A percentile compares a stretch with the other conserved stretches of the same genome.
Conservation (phyloP, 225 moss, liverwort and hornwort species). For the Anthoceros angustus region DNA sequence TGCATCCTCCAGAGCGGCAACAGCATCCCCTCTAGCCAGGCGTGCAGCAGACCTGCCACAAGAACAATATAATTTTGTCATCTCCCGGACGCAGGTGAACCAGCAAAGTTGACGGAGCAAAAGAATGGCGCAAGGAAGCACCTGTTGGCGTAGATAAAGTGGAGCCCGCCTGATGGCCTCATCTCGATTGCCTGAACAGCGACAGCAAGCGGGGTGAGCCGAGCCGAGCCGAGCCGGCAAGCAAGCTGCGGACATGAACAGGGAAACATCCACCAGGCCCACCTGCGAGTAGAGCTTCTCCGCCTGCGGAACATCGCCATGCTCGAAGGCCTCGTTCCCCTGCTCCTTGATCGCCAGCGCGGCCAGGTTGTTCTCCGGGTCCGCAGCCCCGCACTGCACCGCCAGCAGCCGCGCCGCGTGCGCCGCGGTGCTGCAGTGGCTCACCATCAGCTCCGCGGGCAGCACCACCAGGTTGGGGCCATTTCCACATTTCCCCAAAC, state of each 20-base stretch:
- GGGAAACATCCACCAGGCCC: not conserved
- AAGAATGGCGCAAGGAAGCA: not conserved
- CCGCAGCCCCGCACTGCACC: slow-evolving; percentile 40
- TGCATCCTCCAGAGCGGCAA: slow-evolving; percentile 40
- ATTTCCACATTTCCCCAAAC: slow-evolving; percentile 51
- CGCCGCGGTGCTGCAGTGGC: slow-evolving; percentile 58
- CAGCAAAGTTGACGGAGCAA: not conserved
- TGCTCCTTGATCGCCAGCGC: slow-evolving; percentile 50
- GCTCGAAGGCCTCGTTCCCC: slow-evolving; percentile 47
- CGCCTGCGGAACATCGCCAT: slow-evolving; percentile 27
- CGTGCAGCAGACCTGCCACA: slow-evolving; percentile 32
- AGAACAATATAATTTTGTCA: not conserved
- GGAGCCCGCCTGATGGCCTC: slow-evolving; percentile 43
- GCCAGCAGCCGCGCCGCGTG: slow-evolving; percentile 61
- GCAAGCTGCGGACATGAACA: not conserved
- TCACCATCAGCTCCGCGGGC: slow-evolving; percentile 49
- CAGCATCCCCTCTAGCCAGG: slow-evolving; percentile 26
- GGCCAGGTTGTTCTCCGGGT: slow-evolving; percentile 44
- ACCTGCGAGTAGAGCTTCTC: slow-evolving; percentile 45
- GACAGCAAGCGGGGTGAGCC: not conserved
- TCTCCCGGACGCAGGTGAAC: not conserved
- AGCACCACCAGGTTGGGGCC: slow-evolving; percentile 63
- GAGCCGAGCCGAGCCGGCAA: not conserved
- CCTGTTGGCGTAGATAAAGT: slow-evolving; percentile 38
- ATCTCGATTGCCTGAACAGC: slow-evolving; percentile 30